phyloP scores from a whole-genome alignment of 192 early-diverging fungal genomes.

The Coemansia sp. region DNA sequence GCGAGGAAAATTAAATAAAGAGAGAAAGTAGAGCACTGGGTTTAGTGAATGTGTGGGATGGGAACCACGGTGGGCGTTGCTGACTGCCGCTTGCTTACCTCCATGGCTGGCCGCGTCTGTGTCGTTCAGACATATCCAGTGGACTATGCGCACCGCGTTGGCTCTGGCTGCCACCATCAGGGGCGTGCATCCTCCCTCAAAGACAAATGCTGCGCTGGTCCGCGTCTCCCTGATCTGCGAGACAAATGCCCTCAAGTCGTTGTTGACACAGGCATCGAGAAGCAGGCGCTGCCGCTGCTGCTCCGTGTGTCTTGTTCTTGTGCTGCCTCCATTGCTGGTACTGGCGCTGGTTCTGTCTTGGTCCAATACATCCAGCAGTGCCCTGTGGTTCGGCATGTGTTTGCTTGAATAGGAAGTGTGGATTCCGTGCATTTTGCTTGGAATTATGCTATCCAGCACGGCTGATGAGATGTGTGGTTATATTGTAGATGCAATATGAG shows the following conservation, averaged over 20 bases:
- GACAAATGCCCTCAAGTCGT: conserved; percentile 19
- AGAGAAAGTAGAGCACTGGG: not conserved
- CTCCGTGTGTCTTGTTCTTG: not conserved
- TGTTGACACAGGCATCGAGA: conserved; percentile 16
- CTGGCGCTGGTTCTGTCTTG: conserved; percentile 6
- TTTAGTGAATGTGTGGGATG: not conserved
- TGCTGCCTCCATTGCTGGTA: not conserved
- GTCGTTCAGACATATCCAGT: conserved; percentile 37
- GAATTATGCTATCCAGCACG: not conserved
- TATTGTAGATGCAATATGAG: too few relatives aligned
- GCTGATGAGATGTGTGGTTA: not conserved
- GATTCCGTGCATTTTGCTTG: conserved; percentile 8
- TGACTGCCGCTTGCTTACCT: conserved; percentile 15
- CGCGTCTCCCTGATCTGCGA: conserved; percentile 5
- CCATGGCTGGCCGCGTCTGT: conserved; percentile 19
- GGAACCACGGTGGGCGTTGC: not conserved
- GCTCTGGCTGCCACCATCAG: conserved; percentile 42
- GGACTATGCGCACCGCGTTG: conserved; percentile 22
- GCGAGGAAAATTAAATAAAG: not conserved
- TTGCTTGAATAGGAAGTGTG: conserved; percentile 13
- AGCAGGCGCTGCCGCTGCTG: not conserved
- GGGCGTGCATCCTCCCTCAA: conserved; percentile 20
- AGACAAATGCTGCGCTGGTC: conserved; percentile 3
- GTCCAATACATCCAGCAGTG: not conserved
- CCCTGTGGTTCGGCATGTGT: conserved; percentile 5